A percentile compares a stretch with the other conserved stretches of the same genome.
Evolutionary conservation across 371 early-diverging fungal species (phyloP).

Genomic region (Mortierella sp.): DNA sequence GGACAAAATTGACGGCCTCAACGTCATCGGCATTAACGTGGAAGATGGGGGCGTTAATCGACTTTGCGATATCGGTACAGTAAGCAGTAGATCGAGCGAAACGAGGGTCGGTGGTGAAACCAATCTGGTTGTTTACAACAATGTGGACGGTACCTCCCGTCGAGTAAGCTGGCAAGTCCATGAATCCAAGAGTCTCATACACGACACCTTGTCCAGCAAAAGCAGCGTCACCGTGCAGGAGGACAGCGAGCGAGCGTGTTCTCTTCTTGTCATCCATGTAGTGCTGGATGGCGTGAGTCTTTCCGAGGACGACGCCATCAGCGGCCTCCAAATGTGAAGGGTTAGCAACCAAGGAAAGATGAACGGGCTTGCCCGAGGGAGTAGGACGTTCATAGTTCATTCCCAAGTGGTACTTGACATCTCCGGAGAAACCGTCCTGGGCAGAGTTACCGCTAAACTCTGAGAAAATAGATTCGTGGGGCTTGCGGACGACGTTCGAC

Average conservation of each 20-base stretch:
- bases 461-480: constrained; percentile 96
- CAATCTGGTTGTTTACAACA: constrained; percentile 98
- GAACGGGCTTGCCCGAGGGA: constrained; percentile 94
- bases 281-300: constrained; percentile 94
- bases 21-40: constrained; percentile 98
- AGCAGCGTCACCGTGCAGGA: constrained; percentile 98
- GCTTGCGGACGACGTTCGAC: constrained; percentile 97
- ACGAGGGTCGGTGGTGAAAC: constrained; percentile 97
- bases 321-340: constrained; percentile 99
- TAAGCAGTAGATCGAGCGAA: constrained; percentile 96
- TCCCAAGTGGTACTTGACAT: constrained; percentile 98
- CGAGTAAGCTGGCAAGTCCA: constrained; percentile 94
- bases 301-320: constrained; percentile 97
- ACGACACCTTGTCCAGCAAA: constrained; percentile 98
- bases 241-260: constrained; percentile 88
- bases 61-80: constrained; percentile 97
- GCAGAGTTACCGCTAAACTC: constrained; percentile 92
- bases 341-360: constrained; percentile 96
- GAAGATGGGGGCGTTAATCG: constrained; percentile 95
- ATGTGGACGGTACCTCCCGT: constrained; percentile 98
- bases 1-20: constrained; percentile 95
- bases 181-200: constrained; percentile 96
- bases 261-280: constrained; percentile 89
- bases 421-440: constrained; percentile 94
- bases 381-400: constrained; percentile 97